Conservation (phyloP, 2,329 filamentous ascomycete genomes). For the Sporothrix brasiliensis region DNA sequence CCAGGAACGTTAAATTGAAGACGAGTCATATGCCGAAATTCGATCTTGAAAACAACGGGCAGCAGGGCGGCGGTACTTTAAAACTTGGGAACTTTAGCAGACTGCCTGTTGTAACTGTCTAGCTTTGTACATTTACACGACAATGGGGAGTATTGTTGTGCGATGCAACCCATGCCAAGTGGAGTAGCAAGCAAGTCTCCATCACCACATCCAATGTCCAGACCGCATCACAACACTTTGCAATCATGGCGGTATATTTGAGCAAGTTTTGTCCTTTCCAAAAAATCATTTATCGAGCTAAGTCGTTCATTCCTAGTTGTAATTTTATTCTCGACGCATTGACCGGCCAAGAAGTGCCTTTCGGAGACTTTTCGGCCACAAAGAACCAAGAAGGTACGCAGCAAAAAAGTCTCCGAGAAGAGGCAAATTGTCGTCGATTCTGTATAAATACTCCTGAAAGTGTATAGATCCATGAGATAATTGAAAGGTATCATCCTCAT, state of each 20-base stretch:
- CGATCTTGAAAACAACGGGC: no score
- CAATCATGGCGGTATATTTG: background rate
- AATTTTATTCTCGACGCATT: background rate
- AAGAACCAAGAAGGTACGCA: slow-evolving; percentile 12
- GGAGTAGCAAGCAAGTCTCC: background rate
- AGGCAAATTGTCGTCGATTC: background rate
- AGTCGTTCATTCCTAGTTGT: background rate
- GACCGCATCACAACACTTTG: background rate
- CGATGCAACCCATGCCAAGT: slow-evolving; percentile 1
- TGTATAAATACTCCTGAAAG: background rate
- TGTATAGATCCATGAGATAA: background rate
- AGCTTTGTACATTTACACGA: background rate
- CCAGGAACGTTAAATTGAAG: background rate
- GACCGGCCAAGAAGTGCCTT: background rate
- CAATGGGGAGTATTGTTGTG: background rate
- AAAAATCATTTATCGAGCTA: background rate
- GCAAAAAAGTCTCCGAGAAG: slow-evolving; percentile 12
- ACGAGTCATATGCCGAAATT: background rate
- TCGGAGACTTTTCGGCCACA: slow-evolving; percentile 30
- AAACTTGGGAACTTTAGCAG: background rate
- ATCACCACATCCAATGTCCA: background rate
- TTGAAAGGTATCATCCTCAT: no score
- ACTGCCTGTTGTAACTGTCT: background rate
- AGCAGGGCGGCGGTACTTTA: background rate
- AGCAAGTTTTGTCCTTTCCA: slow-evolving; percentile 1